Conservation (phyloP, 495 filamentous ascomycete genomes). For the Lepidopterella palustris region DNA sequence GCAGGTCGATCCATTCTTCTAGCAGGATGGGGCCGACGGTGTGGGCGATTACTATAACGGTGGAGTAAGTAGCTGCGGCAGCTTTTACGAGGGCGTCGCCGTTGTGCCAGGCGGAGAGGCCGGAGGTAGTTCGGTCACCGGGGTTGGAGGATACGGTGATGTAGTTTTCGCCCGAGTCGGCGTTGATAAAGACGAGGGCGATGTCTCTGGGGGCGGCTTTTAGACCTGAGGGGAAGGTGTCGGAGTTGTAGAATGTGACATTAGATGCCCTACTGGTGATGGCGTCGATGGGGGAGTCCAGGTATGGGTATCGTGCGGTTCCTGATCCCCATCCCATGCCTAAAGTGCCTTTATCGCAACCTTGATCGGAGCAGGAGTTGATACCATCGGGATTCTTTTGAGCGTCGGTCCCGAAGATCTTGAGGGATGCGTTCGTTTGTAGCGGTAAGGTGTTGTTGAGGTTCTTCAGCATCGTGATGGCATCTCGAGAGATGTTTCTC, state of each 20-base stretch:
- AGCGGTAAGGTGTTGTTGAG: slow-evolving; percentile 21
- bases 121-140: slow-evolving; percentile 58
- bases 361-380: slow-evolving; percentile 27
- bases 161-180: slow-evolving; percentile 69
- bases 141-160: slow-evolving; percentile 65
- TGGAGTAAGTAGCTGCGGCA: slow-evolving; percentile 58
- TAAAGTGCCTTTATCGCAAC: slow-evolving; percentile 30
- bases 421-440: slow-evolving; percentile 10
- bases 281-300: slow-evolving; percentile 38
- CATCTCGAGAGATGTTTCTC: slow-evolving; percentile 21
- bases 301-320: slow-evolving; percentile 22
- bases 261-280: slow-evolving; percentile 42
- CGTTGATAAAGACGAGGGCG: slow-evolving; percentile 51
- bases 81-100: slow-evolving; percentile 66
- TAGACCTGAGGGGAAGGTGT: slow-evolving; percentile 44
- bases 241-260: slow-evolving; percentile 48
- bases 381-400: slow-evolving; percentile 25
- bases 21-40: slow-evolving; percentile 69
- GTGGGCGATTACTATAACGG: slow-evolving; percentile 69
- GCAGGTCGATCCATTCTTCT: slow-evolving; percentile 66
- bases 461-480: slow-evolving; percentile 28
- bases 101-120: slow-evolving; percentile 60
- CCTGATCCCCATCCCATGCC: slow-evolving; percentile 28
- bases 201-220: slow-evolving; percentile 37
- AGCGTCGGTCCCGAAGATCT: slow-evolving; percentile 29